phyloP scores from a whole-genome alignment of 148 eudicot genomes.

The Pharnaceum exiguum region DNA sequence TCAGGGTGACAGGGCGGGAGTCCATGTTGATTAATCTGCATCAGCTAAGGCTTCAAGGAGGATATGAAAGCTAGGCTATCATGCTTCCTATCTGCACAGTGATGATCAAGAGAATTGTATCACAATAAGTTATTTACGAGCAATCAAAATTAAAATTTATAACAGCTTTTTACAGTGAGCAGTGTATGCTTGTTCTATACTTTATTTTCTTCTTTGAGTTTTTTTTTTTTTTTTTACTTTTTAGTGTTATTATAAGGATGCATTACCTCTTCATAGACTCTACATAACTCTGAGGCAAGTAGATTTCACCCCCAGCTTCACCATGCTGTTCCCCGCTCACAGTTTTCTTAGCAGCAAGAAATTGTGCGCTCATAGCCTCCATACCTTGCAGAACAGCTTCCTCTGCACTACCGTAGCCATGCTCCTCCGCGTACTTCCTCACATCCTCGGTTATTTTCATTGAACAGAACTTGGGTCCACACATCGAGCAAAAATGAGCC shows the following conservation, averaged over 20 bases:
- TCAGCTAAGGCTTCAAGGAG: slow-evolving; percentile 29
- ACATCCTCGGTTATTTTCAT: slow-evolving; percentile 99
- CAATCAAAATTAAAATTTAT: neutral
- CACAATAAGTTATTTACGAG: neutral
- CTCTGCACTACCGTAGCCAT: slow-evolving; percentile 93
- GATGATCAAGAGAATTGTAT: neutral
- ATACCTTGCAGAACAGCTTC: slow-evolving; percentile 84
- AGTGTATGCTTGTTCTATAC: no score
- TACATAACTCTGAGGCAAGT: slow-evolving; percentile 74
- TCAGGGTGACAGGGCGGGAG: slow-evolving; percentile 28
- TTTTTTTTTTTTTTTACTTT: no score
- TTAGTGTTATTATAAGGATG: neutral
- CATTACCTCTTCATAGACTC: slow-evolving; percentile 48
- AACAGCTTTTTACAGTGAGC: slow-evolving; percentile 5
- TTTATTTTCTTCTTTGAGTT: no score
- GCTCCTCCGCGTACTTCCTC: slow-evolving; percentile 92
- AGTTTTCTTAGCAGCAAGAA: slow-evolving; percentile 89
- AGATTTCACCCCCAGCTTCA: slow-evolving; percentile 93
- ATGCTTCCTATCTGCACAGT: slow-evolving; percentile 16
- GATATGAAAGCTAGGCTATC: slow-evolving; percentile 13
- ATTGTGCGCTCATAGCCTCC: slow-evolving; percentile 96
- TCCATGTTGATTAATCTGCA: slow-evolving; percentile 29
- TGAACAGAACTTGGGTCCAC: slow-evolving; percentile 97
- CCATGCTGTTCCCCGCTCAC: slow-evolving; percentile 96
- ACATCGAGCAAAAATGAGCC: slow-evolving; percentile 99